phyloP scores from a whole-genome alignment of 2,329 filamentous ascomycete species.

The Amylocarpus encephaloides region DNA sequence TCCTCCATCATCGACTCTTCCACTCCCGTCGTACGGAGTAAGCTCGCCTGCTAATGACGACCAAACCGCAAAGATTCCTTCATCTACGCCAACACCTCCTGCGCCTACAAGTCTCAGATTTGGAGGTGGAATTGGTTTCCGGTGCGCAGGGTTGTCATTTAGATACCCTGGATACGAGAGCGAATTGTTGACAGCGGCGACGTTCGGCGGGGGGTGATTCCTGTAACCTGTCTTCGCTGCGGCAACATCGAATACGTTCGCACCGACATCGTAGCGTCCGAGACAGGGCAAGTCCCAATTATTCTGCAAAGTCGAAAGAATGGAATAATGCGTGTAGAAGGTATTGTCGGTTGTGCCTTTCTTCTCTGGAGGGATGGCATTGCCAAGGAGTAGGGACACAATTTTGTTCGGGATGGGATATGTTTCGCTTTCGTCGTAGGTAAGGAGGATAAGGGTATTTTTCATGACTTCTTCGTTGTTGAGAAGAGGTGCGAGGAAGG shows the following conservation, averaged over 20 bases:
- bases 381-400: slow-evolving; percentile 48
- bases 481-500: slow-evolving; percentile 49
- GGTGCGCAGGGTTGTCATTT: slow-evolving; percentile 32
- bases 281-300: slow-evolving; percentile 40
- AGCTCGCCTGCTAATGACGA: slow-evolving; percentile 15
- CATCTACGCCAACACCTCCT: slow-evolving; percentile 36
- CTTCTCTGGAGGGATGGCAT: slow-evolving; percentile 41
- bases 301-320: slow-evolving; percentile 36
- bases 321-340: slow-evolving; percentile 42
- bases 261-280: slow-evolving; percentile 39
- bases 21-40: slow-evolving; percentile 42
- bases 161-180: slow-evolving; percentile 39
- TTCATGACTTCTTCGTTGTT: slow-evolving; percentile 45
- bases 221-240: slow-evolving; percentile 26
- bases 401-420: slow-evolving; percentile 48
- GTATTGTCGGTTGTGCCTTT: slow-evolving; percentile 46
- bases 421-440: slow-evolving; percentile 52
- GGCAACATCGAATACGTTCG: slow-evolving; percentile 31
- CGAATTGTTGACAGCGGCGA: slow-evolving; percentile 38
- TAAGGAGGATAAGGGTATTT: slow-evolving; percentile 49
- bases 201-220: slow-evolving; percentile 28
- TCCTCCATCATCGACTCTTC: slow-evolving; percentile 38
- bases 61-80: slow-evolving; percentile 32
- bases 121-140: slow-evolving; percentile 34
- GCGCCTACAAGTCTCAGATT: slow-evolving; percentile 40